A percentile compares a stretch with the other conserved stretches of the same genome.
These are phyloP conservation scores for Cadophora gregata DNA, from an alignment of 2,329 filamentous ascomycete genomes.

Conservation along the genomic window DNA sequence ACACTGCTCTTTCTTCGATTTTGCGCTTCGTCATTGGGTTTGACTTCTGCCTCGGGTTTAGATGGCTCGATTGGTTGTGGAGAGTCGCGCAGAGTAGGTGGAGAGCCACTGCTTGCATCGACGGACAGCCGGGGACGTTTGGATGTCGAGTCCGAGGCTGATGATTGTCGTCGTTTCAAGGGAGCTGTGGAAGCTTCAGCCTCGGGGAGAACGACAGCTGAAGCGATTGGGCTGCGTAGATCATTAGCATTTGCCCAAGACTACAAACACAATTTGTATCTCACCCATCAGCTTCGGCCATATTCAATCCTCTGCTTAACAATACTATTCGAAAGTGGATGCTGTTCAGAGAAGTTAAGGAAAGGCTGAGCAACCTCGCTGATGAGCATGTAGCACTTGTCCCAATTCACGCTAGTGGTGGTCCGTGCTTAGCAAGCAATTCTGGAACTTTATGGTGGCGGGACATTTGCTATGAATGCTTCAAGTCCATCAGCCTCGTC, in stretches of 20 bases:
- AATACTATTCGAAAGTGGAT: not conserved
- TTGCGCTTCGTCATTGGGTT: constrained; percentile 28
- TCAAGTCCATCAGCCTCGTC: not conserved
- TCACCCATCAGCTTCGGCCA: constrained; percentile 38
- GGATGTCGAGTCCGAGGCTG: constrained; percentile 52
- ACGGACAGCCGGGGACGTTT: constrained; percentile 59
- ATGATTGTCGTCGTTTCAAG: constrained; percentile 56
- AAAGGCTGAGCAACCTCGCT: constrained; percentile 21
- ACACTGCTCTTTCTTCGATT: constrained; percentile 52
- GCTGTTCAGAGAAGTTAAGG: not conserved
- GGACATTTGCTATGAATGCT: not conserved
- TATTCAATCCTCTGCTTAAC: constrained; percentile 22
- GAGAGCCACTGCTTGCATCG: constrained; percentile 32
- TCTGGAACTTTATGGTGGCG: constrained; percentile 18
- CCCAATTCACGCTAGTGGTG: constrained; percentile 20
- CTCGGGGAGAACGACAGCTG: constrained; percentile 46
- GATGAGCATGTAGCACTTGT: not conserved
- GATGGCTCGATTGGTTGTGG: constrained; percentile 32
- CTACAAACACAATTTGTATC: not conserved
- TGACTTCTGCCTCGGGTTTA: constrained; percentile 23
- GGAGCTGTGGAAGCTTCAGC: constrained; percentile 29
- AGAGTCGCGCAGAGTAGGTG: constrained; percentile 40
- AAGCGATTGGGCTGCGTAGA: constrained; percentile 43
- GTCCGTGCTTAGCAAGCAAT: constrained; percentile 32
- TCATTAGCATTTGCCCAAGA: constrained; percentile 27